Evolutionary conservation across 768 basidiomycete genomes (phyloP), one percentile per base, ranked within the genome.

Genomic region (Macrolepiota albuminosa): DNA sequence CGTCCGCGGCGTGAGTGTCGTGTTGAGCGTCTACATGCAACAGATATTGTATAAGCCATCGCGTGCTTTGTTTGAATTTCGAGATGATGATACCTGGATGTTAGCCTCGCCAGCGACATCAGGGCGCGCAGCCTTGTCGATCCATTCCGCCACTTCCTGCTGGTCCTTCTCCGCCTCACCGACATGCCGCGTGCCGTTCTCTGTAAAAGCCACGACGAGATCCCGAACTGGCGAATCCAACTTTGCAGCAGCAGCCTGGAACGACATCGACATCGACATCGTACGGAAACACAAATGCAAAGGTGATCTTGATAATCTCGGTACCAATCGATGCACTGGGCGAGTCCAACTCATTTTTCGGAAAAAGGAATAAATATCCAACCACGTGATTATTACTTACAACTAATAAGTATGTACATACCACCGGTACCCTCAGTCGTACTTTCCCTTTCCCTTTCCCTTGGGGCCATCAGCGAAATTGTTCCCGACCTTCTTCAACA

Each of bases 1-100:
- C 26, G 95, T 97, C 67, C 87, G 82, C 26, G 91, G 84, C 14
- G 82, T 75, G 53, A 98, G 80, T 48, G 85, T 74, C 1, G 81
- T 73, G 69, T 96, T 85, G 62, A 98, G 78, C 36, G 82, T 81
- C 94, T 97, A 63, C 39, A 53, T 33, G n/a, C n/a, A n/a, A n/a
- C n/a, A n/a, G n/a, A n/a, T n/a, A n/a, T n/a, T n/a, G n/a, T n/a
- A 64, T 42, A 29, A 29, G 29, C 29, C 4, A 29, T 29, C 4
- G 29, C 29, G 29, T 29, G n/a, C 29, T 29, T 29, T n/a, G n/a
- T n/a, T n/a, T n/a, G n/a, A n/a, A n/a, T n/a, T n/a, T n/a, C n/a
- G n/a, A n/a, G n/a, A n/a, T n/a, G n/a, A n/a, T n/a, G n/a, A n/a
- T n/a, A 87, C 91, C 75, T 82, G 80, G 24, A 90, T 66, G 49